Evolutionary conservation across 2,329 filamentous ascomycete genomes (phyloP).

Genomic region (Phoma sp.): DNA sequence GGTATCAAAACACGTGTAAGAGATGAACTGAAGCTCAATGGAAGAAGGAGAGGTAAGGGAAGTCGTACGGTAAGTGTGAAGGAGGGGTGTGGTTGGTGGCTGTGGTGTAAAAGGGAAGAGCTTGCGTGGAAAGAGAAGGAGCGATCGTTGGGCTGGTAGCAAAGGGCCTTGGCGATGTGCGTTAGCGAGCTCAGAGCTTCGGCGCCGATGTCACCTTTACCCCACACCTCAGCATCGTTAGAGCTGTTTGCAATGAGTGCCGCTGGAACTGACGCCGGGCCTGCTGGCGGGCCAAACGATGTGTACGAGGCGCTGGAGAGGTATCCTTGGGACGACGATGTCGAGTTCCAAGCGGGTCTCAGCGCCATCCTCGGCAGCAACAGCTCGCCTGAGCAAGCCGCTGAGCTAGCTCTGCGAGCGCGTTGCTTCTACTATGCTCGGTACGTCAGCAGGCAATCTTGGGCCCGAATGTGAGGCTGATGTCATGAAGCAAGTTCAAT

Average conservation of each 20-base stretch:
- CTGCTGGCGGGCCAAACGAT: constrained; percentile 30
- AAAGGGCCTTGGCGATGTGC: constrained; percentile 27
- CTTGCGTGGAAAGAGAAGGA: constrained; percentile 23
- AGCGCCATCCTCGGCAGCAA: constrained; percentile 67
- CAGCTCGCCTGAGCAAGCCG: constrained; percentile 59
- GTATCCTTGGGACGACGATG: constrained; percentile 72
- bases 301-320: constrained; percentile 67
- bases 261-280: constrained; percentile 16
- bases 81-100: constrained; percentile 21
- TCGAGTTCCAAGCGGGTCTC: constrained; percentile 71
- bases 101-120: constrained; percentile 26
- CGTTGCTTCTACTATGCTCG: constrained; percentile 72
- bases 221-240: constrained; percentile 26
- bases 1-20: constrained; percentile 34
- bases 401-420: constrained; percentile 68
- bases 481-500: constrained; percentile 46
- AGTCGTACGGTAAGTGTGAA: constrained; percentile 17
- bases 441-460: constrained; percentile 29
- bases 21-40: constrained; percentile 28
- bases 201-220: constrained; percentile 23
- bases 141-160: constrained; percentile 20
- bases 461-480: not conserved
- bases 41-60: constrained; percentile 30
- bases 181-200: constrained; percentile 20
- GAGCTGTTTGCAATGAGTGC: constrained; percentile 11